These are phyloP conservation scores for Lolium multiflorum DNA, from an alignment of 176 grass and related monocot genomes.

Conservation along the genomic window DNA sequence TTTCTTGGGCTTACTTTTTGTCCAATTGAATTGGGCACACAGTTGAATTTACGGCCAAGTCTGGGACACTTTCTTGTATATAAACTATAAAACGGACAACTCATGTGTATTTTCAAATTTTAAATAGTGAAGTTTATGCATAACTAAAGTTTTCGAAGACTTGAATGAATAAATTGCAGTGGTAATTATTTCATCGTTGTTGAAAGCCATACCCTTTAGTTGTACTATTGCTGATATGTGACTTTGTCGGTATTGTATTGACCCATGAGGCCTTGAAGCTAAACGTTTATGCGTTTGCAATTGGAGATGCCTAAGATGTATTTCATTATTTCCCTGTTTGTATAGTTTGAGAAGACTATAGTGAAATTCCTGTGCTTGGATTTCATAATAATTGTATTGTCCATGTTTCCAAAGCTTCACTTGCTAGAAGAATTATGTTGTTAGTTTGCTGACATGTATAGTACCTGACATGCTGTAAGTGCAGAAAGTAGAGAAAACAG, in stretches of 20 bases:
- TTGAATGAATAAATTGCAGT: neutral
- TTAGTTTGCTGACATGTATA: slow-evolving; percentile 8
- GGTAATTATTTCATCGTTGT: neutral
- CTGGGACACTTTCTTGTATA: no score
- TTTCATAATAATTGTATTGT: neutral
- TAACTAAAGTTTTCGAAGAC: no score
- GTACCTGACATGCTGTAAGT: slow-evolving; percentile 12
- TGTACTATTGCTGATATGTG: neutral
- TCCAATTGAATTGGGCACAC: no score
- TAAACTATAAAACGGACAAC: no score
- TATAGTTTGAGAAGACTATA: neutral
- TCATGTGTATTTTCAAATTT: no score
- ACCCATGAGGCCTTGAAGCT: neutral
- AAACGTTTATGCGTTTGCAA: neutral
- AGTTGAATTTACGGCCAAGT: no score
- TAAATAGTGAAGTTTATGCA: no score
- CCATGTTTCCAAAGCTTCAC: slow-evolving; percentile 28
- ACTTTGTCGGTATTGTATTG: neutral
- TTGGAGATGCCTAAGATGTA: no score
- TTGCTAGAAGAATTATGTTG: neutral
- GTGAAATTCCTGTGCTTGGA: no score
- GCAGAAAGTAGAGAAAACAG: slow-evolving; percentile 55
- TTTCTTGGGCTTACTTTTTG: no score
- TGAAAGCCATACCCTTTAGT: neutral
- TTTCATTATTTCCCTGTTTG: no score